phyloP scores from a whole-genome alignment of 805 yeast species.

The Hanseniaspora thailandica region DNA sequence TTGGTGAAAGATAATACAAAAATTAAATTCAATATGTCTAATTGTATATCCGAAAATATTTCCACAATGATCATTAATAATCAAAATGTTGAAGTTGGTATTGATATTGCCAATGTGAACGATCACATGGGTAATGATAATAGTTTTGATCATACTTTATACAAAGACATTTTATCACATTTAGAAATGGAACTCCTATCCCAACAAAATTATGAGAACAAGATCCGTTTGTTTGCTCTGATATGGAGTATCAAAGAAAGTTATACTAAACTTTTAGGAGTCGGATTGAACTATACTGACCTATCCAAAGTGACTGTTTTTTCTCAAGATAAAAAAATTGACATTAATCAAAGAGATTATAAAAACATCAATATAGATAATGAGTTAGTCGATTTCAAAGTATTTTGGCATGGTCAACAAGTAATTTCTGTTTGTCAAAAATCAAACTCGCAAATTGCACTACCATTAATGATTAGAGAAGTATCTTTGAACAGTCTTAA shows the following conservation, averaged over 20 bases:
- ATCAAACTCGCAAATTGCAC: neutral
- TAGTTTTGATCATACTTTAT: slow-evolving; percentile 28
- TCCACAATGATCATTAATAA: slow-evolving; percentile 36
- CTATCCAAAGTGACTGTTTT: neutral
- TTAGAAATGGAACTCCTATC: slow-evolving; percentile 30
- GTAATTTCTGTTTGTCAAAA: slow-evolving; percentile 7
- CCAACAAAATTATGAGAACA: slow-evolving; percentile 16
- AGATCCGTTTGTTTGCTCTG: slow-evolving; percentile 37
- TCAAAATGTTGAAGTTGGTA: slow-evolving; percentile 30
- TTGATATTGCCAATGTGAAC: slow-evolving; percentile 36
- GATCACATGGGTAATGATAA: slow-evolving; percentile 15
- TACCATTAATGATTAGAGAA: neutral
- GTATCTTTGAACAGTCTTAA: neutral
- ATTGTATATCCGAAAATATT: slow-evolving; percentile 36
- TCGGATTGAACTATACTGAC: slow-evolving; percentile 34
- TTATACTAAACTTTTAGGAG: slow-evolving; percentile 54
- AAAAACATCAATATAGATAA: neutral
- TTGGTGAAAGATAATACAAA: slow-evolving; percentile 22
- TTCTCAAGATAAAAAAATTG: neutral
- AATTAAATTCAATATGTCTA: slow-evolving; percentile 46
- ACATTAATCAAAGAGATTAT: neutral
- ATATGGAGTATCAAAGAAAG: slow-evolving; percentile 77
- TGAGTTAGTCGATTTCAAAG: neutral
- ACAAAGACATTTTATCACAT: slow-evolving; percentile 33
- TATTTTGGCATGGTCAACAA: neutral